Evolutionary conservation across 805 yeast genomes (phyloP).

Genomic region (Lipomyces orientalis): DNA sequence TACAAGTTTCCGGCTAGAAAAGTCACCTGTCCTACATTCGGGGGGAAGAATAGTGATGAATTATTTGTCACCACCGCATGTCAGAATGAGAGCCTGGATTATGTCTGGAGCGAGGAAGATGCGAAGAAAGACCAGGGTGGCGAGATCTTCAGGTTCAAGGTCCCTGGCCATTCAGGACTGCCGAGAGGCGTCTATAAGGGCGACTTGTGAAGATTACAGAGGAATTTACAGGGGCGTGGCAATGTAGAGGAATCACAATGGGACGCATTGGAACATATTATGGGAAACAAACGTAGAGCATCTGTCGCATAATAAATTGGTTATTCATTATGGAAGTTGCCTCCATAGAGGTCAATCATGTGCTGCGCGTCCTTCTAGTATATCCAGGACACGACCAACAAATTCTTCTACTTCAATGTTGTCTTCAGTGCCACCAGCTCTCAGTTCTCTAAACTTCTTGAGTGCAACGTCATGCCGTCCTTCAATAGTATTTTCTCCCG

Average conservation of each 20-base stretch:
- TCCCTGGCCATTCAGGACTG: slow-evolving; percentile 36
- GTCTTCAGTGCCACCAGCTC: slow-evolving; percentile 68
- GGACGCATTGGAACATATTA: background rate
- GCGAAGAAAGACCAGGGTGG: slow-evolving; percentile 41
- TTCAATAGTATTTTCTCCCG: slow-evolving; percentile 59
- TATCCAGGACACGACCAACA: slow-evolving; percentile 51
- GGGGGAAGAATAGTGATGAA: slow-evolving; percentile 64
- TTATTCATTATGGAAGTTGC: background rate
- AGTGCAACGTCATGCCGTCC: slow-evolving; percentile 65
- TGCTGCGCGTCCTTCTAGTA: slow-evolving; percentile 28
- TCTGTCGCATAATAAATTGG: background rate
- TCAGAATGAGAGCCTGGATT: slow-evolving; percentile 49
- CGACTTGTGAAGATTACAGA: background rate
- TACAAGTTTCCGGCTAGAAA: slow-evolving; percentile 63
- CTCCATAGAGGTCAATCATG: background rate
- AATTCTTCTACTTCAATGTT: slow-evolving; percentile 76
- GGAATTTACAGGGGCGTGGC: background rate
- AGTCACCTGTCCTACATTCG: slow-evolving; percentile 69
- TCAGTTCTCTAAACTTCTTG: slow-evolving; percentile 62
- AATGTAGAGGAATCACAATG: background rate
- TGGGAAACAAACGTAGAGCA: background rate
- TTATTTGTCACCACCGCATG: slow-evolving; percentile 74
- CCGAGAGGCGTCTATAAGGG: slow-evolving; percentile 21
- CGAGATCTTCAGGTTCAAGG: slow-evolving; percentile 39
- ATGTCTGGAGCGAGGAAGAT: slow-evolving; percentile 42